A percentile compares a stretch with the other conserved stretches of the same genome.
phyloP scores from a whole-genome alignment of 768 basidiomycete genomes.

The Suillus subalutaceus region DNA sequence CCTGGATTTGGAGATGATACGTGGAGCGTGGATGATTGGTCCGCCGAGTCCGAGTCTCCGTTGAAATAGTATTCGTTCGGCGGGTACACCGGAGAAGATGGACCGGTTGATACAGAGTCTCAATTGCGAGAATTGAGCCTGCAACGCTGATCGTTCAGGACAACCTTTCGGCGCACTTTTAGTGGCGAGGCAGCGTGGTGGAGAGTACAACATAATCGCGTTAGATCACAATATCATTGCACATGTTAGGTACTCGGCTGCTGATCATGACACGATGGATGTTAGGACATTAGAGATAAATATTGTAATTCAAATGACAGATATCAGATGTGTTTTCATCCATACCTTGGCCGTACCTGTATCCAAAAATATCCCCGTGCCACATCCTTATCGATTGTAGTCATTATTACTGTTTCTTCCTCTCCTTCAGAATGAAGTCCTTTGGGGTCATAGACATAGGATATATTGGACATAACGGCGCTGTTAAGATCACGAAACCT shows the following conservation, averaged over 20 bases:
- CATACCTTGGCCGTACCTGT: neutral
- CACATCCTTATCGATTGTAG: neutral
- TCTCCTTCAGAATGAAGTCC: too few species aligned
- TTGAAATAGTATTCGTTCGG: neutral
- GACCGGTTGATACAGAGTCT: neutral
- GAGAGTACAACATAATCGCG: neutral
- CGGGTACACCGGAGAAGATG: neutral
- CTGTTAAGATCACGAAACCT: neutral
- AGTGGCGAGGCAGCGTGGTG: neutral
- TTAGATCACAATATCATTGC: neutral
- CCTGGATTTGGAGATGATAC: neutral
- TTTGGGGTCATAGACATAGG: too few species aligned
- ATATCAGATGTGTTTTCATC: neutral
- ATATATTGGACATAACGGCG: too few species aligned
- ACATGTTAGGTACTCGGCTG: neutral
- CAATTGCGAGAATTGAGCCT: neutral
- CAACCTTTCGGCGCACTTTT: neutral
- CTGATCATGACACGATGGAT: neutral
- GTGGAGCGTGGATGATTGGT: neutral
- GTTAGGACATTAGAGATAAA: neutral
- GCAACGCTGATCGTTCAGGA: neutral
- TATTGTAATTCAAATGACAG: neutral
- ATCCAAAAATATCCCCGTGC: too few species aligned
- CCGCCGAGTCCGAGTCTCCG: neutral
- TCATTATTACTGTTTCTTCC: too few species aligned